Percentiles rank a stretch among this genome's conserved stretches.
These are phyloP conservation scores for Globomyces pollinis-pini DNA, from an alignment of 192 early-diverging fungal genomes.

Conservation along the genomic window DNA sequence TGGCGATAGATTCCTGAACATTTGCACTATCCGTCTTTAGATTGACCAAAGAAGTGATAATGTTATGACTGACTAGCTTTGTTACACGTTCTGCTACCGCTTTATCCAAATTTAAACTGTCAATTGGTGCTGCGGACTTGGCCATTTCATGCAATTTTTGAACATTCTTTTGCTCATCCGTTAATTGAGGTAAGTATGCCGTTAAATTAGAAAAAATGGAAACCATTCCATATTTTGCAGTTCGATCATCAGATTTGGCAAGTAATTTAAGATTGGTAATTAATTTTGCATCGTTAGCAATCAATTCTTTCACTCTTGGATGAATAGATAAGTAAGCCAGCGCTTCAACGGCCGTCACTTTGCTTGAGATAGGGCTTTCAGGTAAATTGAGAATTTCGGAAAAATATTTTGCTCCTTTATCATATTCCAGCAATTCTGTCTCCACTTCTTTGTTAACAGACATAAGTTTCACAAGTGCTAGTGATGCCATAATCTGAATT, in stretches of 20 bases:
- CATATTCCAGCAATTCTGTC: constrained; percentile 7
- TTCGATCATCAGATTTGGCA: constrained; percentile 30
- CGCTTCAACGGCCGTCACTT: constrained; percentile 63
- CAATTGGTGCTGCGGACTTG: constrained; percentile 20
- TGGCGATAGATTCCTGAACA: constrained; percentile 54
- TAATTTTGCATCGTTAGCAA: constrained; percentile 50
- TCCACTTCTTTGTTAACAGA: constrained; percentile 7
- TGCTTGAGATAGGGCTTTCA: constrained; percentile 18
- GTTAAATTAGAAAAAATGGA: constrained; percentile 75
- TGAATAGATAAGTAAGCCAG: constrained; percentile 74
- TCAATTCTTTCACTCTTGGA: constrained; percentile 58
- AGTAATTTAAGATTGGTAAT: constrained; percentile 50
- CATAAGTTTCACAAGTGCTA: constrained; percentile 33
- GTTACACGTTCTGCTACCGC: constrained; percentile 51
- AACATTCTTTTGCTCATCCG: constrained; percentile 74
- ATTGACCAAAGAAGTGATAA: constrained; percentile 36
- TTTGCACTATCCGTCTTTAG: constrained; percentile 45
- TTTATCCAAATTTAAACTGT: constrained; percentile 52
- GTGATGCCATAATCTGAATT: constrained; percentile 16
- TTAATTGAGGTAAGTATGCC: constrained; percentile 53
- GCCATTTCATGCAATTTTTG: constrained; percentile 66
- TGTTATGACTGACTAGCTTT: constrained; percentile 50
- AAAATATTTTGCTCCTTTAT: constrained; percentile 45
- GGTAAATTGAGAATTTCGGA: constrained; percentile 38
- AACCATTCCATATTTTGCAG: constrained; percentile 64